Evolutionary conservation across 345 rosid species (phyloP).

Genomic region (Murraya paniculata): DNA sequence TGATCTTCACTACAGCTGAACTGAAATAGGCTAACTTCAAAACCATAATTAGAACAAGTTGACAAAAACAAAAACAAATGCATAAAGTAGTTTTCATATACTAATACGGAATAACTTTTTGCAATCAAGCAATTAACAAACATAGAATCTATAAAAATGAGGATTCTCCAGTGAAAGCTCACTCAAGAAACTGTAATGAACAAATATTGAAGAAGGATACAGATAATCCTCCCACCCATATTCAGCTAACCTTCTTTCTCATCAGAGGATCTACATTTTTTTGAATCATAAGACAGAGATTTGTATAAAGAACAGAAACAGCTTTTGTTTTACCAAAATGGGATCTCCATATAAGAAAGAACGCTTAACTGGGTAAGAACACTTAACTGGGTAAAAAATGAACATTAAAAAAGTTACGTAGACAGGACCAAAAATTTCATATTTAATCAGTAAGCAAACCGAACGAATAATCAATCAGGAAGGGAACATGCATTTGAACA

Average conservation of each 20-base stretch:
- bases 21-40: not conserved
- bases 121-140: not conserved
- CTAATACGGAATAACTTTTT: not conserved
- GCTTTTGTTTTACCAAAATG: not conserved
- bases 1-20: not conserved
- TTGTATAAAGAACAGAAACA: not conserved
- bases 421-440: not conserved
- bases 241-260: not conserved
- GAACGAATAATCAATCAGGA: not conserved
- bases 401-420: too few species aligned
- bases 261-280: not conserved
- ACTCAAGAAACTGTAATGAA: not conserved
- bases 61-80: not conserved
- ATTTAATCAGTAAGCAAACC: not conserved
- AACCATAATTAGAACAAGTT: not conserved
- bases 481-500: not conserved
- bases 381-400: not conserved
- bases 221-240: not conserved
- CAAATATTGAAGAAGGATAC: not conserved
- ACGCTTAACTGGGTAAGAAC: not conserved
- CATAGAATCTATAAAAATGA: not conserved
- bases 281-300: not conserved
- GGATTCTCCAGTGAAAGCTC: not conserved
- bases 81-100: not conserved
- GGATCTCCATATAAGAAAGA: not conserved